phyloP scores from a whole-genome alignment of 129 eudicot species.

The Centrapalus pauciflorus region DNA sequence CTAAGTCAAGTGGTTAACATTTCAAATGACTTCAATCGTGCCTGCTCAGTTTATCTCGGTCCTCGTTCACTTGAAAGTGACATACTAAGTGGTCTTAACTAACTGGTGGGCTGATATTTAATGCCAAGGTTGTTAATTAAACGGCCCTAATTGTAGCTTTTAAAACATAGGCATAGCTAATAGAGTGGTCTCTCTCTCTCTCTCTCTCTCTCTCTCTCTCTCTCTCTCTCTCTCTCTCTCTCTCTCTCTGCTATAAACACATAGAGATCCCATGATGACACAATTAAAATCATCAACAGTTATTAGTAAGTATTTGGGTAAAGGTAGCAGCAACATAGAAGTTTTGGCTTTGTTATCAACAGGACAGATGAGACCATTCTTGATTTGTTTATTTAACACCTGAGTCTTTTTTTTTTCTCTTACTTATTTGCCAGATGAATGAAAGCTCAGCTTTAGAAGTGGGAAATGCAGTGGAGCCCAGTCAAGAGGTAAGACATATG shows the following conservation, averaged over 20 bases:
- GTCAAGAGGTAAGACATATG: constrained; percentile 27
- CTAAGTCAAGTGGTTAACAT: no score
- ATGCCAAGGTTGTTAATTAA: neutral
- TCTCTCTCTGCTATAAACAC: neutral
- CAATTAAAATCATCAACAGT: constrained; percentile 6
- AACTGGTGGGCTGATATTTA: neutral
- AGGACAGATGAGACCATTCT: constrained; percentile 11
- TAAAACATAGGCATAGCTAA: no score
- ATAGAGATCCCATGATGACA: neutral
- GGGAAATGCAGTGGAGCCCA: constrained; percentile 30
- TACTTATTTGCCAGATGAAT: constrained; percentile 23
- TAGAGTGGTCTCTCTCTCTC: neutral
- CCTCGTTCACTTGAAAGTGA: no score
- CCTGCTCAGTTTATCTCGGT: no score
- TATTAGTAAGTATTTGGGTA: constrained; percentile 11
- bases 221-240: neutral
- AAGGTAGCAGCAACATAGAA: neutral
- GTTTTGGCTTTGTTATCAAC: neutral
- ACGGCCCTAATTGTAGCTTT: neutral
- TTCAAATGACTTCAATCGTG: no score
- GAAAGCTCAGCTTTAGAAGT: constrained; percentile 30
- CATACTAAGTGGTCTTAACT: no score
- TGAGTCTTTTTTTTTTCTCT: neutral
- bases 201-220: neutral
- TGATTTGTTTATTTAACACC: constrained; percentile 4